Conservation (phyloP, 1,284 basidiomycete genomes). For the Psilocybe mexicana region DNA sequence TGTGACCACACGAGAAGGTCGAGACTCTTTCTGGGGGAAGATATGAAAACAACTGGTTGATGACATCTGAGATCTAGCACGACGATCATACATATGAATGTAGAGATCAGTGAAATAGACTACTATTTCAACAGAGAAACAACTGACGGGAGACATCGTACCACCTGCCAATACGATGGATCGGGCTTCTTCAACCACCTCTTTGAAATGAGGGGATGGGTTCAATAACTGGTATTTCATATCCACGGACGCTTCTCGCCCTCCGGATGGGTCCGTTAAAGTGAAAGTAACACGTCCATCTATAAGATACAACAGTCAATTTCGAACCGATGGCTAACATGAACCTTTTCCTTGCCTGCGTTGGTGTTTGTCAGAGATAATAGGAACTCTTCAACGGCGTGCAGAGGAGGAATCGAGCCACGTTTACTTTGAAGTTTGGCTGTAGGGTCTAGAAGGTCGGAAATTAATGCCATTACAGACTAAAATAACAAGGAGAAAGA, state of each 20-base stretch:
- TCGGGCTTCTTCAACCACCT: conserved; percentile 79
- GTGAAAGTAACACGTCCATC: conserved; percentile 69
- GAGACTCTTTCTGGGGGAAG: conserved; percentile 64
- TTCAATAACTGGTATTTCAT: conserved; percentile 96
- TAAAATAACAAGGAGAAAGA: conserved; percentile 34
- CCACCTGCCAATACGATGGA: conserved; percentile 91
- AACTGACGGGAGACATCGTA: conserved; percentile 91
- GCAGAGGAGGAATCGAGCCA: conserved; percentile 73
- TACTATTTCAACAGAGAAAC: neutral
- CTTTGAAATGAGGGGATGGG: conserved; percentile 84
- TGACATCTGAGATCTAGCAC: conserved; percentile 83
- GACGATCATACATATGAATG: neutral
- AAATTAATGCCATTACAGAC: neutral
- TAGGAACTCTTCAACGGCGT: conserved; percentile 85
- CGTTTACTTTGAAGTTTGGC: conserved; percentile 31
- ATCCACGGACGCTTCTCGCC: conserved; percentile 50
- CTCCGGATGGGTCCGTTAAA: conserved; percentile 32
- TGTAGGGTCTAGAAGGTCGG: conserved; percentile 20
- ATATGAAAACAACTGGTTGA: conserved; percentile 78
- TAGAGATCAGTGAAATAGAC: neutral
- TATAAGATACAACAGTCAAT: conserved; percentile 26
- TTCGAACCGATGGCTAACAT: neutral
- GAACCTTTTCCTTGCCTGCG: conserved; percentile 58
- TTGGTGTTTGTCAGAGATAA: conserved; percentile 79
- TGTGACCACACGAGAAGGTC: conserved; percentile 91